Percentiles rank a stretch among this genome's conserved stretches.
Conservation (phyloP, 306 rosid species). For the Prunus kanzakura region DNA sequence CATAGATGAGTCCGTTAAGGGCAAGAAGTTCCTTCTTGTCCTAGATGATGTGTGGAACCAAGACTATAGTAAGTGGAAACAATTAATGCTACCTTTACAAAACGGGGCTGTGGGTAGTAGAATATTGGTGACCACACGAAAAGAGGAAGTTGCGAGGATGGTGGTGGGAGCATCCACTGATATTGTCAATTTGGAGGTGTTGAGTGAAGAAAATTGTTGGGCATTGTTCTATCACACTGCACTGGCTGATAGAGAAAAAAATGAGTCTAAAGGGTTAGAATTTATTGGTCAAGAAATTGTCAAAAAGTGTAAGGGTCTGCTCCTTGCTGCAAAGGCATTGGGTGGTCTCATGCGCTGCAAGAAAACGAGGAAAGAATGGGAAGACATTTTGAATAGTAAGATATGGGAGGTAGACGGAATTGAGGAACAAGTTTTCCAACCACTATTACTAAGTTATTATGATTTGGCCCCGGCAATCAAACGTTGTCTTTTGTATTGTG, state of each 20-base stretch:
- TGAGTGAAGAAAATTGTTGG: constrained; percentile 13
- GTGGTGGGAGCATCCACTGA: background rate
- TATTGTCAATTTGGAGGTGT: background rate
- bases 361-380: background rate
- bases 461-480: too few species aligned
- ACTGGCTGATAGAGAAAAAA: background rate
- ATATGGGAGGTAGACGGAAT: background rate
- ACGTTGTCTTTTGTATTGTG: too few species aligned
- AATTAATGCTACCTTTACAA: background rate
- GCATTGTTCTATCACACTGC: background rate
- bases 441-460: too few species aligned
- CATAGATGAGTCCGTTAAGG: background rate
- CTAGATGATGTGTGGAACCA: constrained; percentile 11
- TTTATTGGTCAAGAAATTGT: constrained; percentile 10
- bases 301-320: constrained; percentile 10
- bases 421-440: too few species aligned
- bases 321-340: constrained; percentile 17
- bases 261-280: background rate
- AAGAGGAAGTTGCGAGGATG: background rate
- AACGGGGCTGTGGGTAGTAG: constrained; percentile 11
- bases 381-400: background rate
- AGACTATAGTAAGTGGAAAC: background rate
- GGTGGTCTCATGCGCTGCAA: background rate
- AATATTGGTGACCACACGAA: constrained; percentile 5
- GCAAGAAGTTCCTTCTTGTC: background rate